These are phyloP conservation scores for Ilex asprella DNA, from an alignment of 257 asterid species.

Conservation along the genomic window DNA sequence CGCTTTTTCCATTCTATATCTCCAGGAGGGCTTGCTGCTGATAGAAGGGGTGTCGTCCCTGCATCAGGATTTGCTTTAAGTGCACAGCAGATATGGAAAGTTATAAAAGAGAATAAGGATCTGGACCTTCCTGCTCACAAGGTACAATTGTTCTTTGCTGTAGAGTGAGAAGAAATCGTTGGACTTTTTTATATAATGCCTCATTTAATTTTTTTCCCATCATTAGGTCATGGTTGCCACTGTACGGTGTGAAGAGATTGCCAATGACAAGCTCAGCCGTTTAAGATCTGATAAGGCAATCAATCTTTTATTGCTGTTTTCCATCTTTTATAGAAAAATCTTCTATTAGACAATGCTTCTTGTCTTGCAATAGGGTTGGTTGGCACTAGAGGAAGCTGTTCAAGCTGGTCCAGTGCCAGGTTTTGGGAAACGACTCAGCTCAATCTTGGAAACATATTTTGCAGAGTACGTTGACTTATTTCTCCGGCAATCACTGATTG, in stretches of 20 bases:
- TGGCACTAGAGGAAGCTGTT: conserved; percentile 38
- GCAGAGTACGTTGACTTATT: conserved; percentile 32
- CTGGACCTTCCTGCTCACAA: conserved; percentile 59
- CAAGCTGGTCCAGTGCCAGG: conserved; percentile 29
- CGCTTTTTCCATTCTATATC: conserved; percentile 41
- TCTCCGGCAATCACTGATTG: too few species aligned
- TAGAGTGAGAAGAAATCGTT: neutral
- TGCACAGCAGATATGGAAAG: conserved; percentile 44
- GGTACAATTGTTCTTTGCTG: conserved; percentile 17
- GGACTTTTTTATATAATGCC: neutral
- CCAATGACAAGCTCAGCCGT: conserved; percentile 34
- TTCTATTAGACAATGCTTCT: conserved; percentile 6
- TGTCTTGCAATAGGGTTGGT: conserved; percentile 31
- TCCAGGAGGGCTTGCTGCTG: conserved; percentile 58
- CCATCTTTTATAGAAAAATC: conserved; percentile 8
- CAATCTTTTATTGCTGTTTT: neutral
- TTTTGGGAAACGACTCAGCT: conserved; percentile 44
- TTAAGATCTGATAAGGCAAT: conserved; percentile 36
- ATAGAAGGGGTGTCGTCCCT: conserved; percentile 49
- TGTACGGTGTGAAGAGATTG: conserved; percentile 58
- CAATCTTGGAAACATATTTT: conserved; percentile 35
- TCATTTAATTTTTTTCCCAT: conserved; percentile 6
- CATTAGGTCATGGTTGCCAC: conserved; percentile 56
- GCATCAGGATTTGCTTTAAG: conserved; percentile 50
- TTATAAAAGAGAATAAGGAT: conserved; percentile 53